These are phyloP conservation scores for Amphicarpaea edgeworthii DNA, from an alignment of 306 rosid species.

Conservation along the genomic window DNA sequence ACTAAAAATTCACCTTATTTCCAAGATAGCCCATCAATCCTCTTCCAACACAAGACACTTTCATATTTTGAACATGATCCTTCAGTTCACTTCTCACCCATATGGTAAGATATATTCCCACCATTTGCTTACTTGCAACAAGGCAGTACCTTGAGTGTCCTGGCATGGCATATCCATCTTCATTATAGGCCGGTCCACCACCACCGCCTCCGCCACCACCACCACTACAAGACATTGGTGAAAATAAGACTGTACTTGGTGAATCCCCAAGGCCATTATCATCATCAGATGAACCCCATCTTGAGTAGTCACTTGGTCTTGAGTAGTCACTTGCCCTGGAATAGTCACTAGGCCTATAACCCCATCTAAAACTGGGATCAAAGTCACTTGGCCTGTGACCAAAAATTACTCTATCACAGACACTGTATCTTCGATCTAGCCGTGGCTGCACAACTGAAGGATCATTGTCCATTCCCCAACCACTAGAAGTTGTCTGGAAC, in stretches of 20 bases:
- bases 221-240: slow-evolving; percentile 85
- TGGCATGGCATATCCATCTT: slow-evolving; percentile 81
- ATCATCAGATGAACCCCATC: slow-evolving; percentile 99
- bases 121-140: slow-evolving; percentile 99
- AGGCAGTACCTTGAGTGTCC: slow-evolving; percentile 91
- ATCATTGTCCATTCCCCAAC: slow-evolving; percentile 92
- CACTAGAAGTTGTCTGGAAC: slow-evolving; percentile 79
- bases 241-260: slow-evolving; percentile 86
- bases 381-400: slow-evolving; percentile 86
- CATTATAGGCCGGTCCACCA: slow-evolving; percentile 75
- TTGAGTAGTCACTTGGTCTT: slow-evolving; percentile 74
- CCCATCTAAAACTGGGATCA: slow-evolving; percentile 78
- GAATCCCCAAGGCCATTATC: slow-evolving; percentile 91
- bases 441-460: slow-evolving; percentile 79
- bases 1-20: slow-evolving; percentile 77
- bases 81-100: slow-evolving; percentile 95
- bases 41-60: slow-evolving; percentile 95
- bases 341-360: slow-evolving; percentile 91
- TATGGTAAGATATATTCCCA: slow-evolving; percentile 93
- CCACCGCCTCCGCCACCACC: slow-evolving; percentile 64
- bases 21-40: slow-evolving; percentile 99
- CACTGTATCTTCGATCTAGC: slow-evolving; percentile 91
- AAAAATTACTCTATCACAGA: slow-evolving; percentile 91
- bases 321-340: slow-evolving; percentile 80
- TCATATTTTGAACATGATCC: slow-evolving; percentile 92